Evolutionary conservation across 2,329 filamentous ascomycete genomes (phyloP), one percentile per base, ranked within the genome.

Genomic region (Trichoderma sp.): DNA sequence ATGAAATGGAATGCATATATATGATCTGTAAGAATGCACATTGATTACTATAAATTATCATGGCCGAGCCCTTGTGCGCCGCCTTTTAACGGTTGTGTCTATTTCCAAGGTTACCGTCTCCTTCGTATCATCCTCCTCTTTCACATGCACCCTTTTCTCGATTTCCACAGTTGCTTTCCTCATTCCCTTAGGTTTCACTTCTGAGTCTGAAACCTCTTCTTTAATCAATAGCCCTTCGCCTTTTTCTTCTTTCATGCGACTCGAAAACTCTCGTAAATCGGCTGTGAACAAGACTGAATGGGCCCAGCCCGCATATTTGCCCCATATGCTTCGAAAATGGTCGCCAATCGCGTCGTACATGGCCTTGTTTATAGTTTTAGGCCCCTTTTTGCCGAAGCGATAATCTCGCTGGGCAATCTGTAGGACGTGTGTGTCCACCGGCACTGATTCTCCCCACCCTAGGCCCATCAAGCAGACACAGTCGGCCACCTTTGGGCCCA

Each of bases 371-470:
- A 99, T 85, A 58, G 93, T 95, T 76, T 94, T 95, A 70, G 80
- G 91, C 76, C 94, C 96, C 10, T 88, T 89, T 76, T 93, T 95
- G 7, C 93, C 92, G 75, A 99, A 97, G 69, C 90, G 94, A 81
- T 99, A 99, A 79, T 99, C 96, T 65, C 96, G 86, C 78, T 96
- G 93, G 0, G 96, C 96, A 76, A 99, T 98, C 82, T 98, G 94
- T 95, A 94, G 98, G 14, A 99, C 93, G 80, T 99, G 96, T 1
- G 96, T 99, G 79, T 99, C 96, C 37, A 99, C 92, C 0, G 96
- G 96, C 1, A 99, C 94, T 3, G 94, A 90, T 80, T 98, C 95
- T 37, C 91, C 91, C 95, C 96, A 99, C 32, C 94, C 95, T 16
- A 99, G 82, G 0, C 96, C 96, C 91, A 99, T 97, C 24, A 99